Evolutionary conservation across 2,329 filamentous ascomycete genomes (phyloP), one percentile per base, ranked within the genome.

Genomic region (Xylariomycetidae sp.): DNA sequence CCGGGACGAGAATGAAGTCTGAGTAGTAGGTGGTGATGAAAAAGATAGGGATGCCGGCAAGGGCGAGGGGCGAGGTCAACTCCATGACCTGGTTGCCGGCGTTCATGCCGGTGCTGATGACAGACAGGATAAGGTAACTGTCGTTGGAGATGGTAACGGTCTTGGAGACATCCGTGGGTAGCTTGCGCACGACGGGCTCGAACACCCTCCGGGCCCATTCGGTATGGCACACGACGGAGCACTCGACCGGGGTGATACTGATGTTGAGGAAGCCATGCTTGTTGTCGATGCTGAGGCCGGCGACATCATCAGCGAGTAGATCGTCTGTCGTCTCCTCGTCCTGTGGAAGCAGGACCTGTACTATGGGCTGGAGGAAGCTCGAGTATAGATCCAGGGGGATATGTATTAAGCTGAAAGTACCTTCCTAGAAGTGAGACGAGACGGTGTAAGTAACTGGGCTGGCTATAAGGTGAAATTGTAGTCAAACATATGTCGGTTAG

Each of bases 1-100:
- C 72, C 1, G 92, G 89, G 1, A 96, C 88, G 22, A 97, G 74
- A 49, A 98, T 94, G 62, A 95, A 97, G 64, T 98, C 90, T 20
- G 86, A 92, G 63, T 94, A 97, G 63, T 97, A 98, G 19, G 88
- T 96, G 4, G 90, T 96, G 58, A 96, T 94, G 72, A 97, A 97
- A 69, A 97, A 96, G 54, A 98, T 94, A 33, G 90, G 86, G 33
- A 97, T 92, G 49, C 88, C 87, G 31, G 90, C 90, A 56, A 96
- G 73, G 17, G 92, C 90, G 19, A 97, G 71, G 5, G 90, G 92
- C 33, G 82, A 89, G 6, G 89, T 96, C 41, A 98, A 63, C 54
- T 97, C 90, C 49, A 96, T 77, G 6, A 98, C 90, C 36, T 89
- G 78, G 49, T 89, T 88, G 6, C 88, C 89, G 8, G 90, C 89